Base-by-base conservation (phyloP, 305 asterid species). In the Plantago lanceolata region DNA sequence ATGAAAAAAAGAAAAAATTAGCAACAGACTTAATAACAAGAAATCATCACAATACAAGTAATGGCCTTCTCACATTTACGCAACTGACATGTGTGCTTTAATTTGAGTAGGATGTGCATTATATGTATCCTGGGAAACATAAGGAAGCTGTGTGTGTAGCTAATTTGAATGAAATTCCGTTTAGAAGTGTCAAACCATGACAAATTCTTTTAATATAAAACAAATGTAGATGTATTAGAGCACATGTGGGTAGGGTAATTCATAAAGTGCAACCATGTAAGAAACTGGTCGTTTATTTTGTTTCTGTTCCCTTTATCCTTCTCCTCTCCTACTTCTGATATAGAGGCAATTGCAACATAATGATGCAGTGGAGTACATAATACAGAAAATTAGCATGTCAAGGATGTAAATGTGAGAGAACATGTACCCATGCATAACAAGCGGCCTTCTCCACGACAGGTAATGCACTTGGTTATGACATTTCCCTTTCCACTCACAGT, bases 381-480 rank as follows among this genome's bases (percentile, higher is more conserved):
- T 12, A 3, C 3, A 51, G 57, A 26, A 14, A 51, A 20, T 14
- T 52, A 19, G 57, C 21, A 26, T 14, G 13, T 47, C 19, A 31
- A 68, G 18, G 63, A 70, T 53, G 55, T 71, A 47, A 48, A 40
- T 3, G 65, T 26, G 8, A 58, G 35, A 52, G 54, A 48, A 64
- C 5, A 14, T 66, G 61, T 86, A 89, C 98, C 98, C 93, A 80
- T 82, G 91, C 98, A 92, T 68, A 89, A 71, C 67, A 92, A 16
- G 28, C 79, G 95, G 77, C 98, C 97, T 70, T 85, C 97, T 73
- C 97, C 98, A 28, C 81, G 91, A 64, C 98, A 92, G 57, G 96
- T 6, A 45, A 68, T 45, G 61, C 98, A 92, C 50, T 66, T 82
- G 48, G 67, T 70, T 57, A 65, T 61, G 57, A 76, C 64, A 61